Evolutionary conservation across 2,329 filamentous ascomycete genomes (phyloP).

Genomic region (Nigrospora oryzae): DNA sequence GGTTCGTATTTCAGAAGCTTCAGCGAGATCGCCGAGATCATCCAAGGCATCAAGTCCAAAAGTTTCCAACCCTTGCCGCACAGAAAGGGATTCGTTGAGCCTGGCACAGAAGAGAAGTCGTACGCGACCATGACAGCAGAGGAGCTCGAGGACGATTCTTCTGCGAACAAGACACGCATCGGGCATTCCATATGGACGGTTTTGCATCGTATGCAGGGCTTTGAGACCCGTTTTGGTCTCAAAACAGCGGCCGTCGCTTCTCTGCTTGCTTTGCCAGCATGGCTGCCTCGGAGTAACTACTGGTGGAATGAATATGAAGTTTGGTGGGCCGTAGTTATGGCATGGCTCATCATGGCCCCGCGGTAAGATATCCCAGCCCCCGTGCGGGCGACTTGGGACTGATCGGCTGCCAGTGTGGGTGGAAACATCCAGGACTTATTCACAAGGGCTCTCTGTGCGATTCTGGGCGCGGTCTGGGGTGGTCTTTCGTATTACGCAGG

Average conservation of each 20-base stretch:
- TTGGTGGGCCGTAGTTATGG: constrained; percentile 52
- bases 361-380: constrained; percentile 19
- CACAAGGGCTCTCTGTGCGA: constrained; percentile 37
- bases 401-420: constrained; percentile 30
- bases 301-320: constrained; percentile 49
- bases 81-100: constrained; percentile 10
- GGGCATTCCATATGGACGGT: constrained; percentile 40
- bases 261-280: constrained; percentile 44
- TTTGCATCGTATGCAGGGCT: constrained; percentile 45
- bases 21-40: constrained; percentile 30
- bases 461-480: constrained; percentile 46
- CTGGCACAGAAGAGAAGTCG: constrained; percentile 20
- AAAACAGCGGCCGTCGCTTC: constrained; percentile 45
- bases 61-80: constrained; percentile 24
- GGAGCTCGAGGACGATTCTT: constrained; percentile 24
- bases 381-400: not conserved
- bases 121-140: constrained; percentile 28
- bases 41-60: constrained; percentile 31
- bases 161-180: constrained; percentile 10
- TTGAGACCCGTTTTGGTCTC: constrained; percentile 48
- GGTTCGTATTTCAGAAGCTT: constrained; percentile 35
- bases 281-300: constrained; percentile 29
- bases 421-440: constrained; percentile 50
- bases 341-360: constrained; percentile 47
- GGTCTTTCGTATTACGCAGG: constrained; percentile 41